These are phyloP conservation scores for Anaeramoeba ignava DNA, from an alignment of 78 protist species.

Conservation along the genomic window DNA sequence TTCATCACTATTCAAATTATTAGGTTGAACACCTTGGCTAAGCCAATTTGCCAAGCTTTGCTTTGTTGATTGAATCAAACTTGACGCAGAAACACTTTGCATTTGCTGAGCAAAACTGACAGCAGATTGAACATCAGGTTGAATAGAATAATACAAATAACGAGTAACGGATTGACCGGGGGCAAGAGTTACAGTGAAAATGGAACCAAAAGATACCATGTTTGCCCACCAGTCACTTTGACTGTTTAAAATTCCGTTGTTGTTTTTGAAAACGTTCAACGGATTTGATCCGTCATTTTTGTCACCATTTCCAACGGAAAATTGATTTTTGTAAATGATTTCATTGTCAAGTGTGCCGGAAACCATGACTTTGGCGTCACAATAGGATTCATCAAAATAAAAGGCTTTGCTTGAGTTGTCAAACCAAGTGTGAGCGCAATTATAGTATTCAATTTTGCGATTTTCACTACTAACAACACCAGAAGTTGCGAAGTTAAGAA, in stretches of 20 bases:
- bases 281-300: neutral
- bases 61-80: neutral
- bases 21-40: neutral
- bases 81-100: neutral
- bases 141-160: neutral
- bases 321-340: neutral
- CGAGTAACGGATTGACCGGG: neutral
- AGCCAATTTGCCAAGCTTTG: neutral
- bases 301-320: neutral
- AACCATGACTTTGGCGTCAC: neutral
- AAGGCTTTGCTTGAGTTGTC: neutral
- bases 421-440: neutral
- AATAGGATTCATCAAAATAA: neutral
- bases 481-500: neutral
- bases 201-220: neutral
- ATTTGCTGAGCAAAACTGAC: neutral
- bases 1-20: neutral
- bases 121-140: neutral
- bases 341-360: neutral
- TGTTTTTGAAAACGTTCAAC: neutral
- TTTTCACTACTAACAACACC: neutral
- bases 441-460: neutral
- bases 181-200: neutral
- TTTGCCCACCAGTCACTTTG: neutral
- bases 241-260: neutral